A percentile compares a stretch with the other conserved stretches of the same genome.
These are phyloP conservation scores for Chenopodium suecicum DNA, from an alignment of 148 eudicot genomes.

Conservation along the genomic window DNA sequence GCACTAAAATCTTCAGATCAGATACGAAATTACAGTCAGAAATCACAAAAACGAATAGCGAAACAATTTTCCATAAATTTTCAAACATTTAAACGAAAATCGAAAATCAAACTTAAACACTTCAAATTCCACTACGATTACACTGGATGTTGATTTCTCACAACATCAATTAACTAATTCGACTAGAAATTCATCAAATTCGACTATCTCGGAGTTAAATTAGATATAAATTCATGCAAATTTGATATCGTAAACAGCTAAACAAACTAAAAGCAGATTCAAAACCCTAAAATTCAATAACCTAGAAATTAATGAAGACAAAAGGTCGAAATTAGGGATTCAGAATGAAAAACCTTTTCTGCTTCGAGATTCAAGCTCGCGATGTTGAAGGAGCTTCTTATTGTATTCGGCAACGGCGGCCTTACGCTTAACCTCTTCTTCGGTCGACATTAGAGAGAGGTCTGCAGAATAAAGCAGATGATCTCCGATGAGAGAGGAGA, in stretches of 20 bases:
- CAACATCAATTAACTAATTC: background rate
- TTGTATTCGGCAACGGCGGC: slow-evolving; percentile 55
- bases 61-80: background rate
- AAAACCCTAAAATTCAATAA: slow-evolving; percentile 20
- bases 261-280: background rate
- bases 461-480: background rate
- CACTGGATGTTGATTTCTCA: background rate
- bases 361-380: slow-evolving; percentile 75
- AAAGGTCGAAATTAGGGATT: slow-evolving; percentile 26
- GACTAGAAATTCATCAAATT: no score
- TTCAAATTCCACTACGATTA: background rate
- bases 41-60: background rate
- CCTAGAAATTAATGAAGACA: background rate
- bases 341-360: slow-evolving; percentile 49
- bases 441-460: slow-evolving; percentile 41
- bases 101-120: background rate
- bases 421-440: slow-evolving; percentile 74
- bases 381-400: slow-evolving; percentile 70
- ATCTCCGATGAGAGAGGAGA: background rate
- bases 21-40: background rate
- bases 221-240: background rate
- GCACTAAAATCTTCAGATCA: background rate
- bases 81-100: background rate
- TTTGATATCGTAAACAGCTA: background rate
- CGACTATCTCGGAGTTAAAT: no score